Percentiles rank a stretch among this genome's conserved stretches.
These are phyloP conservation scores for Dendrothele bispora DNA, from an alignment of 768 basidiomycete species.

Conservation along the genomic window DNA sequence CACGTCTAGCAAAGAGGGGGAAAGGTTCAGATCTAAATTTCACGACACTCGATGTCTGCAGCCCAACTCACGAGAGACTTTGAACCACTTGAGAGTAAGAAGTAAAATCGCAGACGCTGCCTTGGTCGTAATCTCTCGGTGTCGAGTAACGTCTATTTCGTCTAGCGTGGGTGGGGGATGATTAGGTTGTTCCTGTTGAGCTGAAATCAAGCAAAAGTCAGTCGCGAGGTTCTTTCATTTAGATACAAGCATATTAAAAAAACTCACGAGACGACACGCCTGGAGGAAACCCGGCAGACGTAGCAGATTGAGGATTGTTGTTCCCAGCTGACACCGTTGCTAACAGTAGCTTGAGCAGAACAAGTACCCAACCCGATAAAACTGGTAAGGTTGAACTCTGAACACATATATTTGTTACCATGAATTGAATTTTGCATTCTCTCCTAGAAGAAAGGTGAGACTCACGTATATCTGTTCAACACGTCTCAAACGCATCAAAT, in stretches of 20 bases:
- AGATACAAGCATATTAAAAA: neutral
- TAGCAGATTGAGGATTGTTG: slow-evolving; percentile 63
- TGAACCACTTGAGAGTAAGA: slow-evolving; percentile 95
- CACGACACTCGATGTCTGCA: neutral
- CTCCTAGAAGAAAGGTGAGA: neutral
- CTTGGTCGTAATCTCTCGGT: slow-evolving; percentile 97
- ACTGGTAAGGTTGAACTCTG: slow-evolving; percentile 84
- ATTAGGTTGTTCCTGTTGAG: slow-evolving; percentile 57
- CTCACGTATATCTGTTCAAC: slow-evolving; percentile 94
- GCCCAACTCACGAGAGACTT: slow-evolving; percentile 82
- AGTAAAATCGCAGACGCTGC: slow-evolving; percentile 94
- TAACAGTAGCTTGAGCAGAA: slow-evolving; percentile 87
- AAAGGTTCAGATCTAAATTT: slow-evolving; percentile 1
- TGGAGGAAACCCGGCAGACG: slow-evolving; percentile 71
- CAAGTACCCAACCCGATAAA: slow-evolving; percentile 88
- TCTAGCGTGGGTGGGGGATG: slow-evolving; percentile 76
- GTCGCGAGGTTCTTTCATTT: slow-evolving; percentile 1
- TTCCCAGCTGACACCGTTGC: slow-evolving; percentile 89
- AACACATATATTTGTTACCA: neutral
- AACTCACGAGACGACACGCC: slow-evolving; percentile 64
- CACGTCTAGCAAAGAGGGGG: slow-evolving; percentile 57
- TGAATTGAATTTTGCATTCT: slow-evolving; percentile 1
- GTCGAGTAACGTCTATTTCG: slow-evolving; percentile 90
- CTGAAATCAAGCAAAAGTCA: slow-evolving; percentile 26
- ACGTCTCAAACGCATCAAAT: slow-evolving; percentile 83